Percentiles rank a stretch among this genome's conserved stretches.
These are phyloP conservation scores for Hydnomerulius pinastri DNA, from an alignment of 768 basidiomycete species.

Conservation along the genomic window DNA sequence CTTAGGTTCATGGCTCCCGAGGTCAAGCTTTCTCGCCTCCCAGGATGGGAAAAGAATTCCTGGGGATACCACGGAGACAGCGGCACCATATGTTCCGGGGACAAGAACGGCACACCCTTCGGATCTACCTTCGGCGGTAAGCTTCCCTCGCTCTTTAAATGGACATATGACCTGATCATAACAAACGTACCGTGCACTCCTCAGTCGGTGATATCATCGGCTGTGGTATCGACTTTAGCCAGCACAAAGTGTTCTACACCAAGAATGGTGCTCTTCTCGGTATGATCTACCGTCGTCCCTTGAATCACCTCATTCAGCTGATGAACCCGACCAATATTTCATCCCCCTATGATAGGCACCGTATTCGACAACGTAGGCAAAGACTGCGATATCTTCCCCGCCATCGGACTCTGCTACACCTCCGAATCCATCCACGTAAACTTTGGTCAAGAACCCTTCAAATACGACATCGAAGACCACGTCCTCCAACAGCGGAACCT, in stretches of 20 bases:
- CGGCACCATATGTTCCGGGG: conserved; percentile 73
- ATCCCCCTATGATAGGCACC: conserved; percentile 43
- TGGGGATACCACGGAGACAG: conserved; percentile 97
- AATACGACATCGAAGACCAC: conserved; percentile 87
- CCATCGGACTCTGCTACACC: conserved; percentile 83
- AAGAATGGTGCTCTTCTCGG: conserved; percentile 81
- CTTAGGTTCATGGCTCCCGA: conserved; percentile 67
- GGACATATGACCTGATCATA: neutral
- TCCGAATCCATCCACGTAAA: conserved; percentile 83
- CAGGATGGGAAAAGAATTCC: conserved; percentile 83
- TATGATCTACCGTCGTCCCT: conserved; percentile 28
- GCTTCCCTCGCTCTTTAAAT: conserved; percentile 27
- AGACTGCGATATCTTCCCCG: conserved; percentile 72
- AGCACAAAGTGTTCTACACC: conserved; percentile 82
- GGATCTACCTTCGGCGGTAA: conserved; percentile 81
- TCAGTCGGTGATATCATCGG: conserved; percentile 87
- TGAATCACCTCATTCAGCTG: conserved; percentile 6
- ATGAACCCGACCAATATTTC: conserved; percentile 12
- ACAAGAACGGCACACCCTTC: conserved; percentile 70
- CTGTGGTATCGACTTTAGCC: conserved; percentile 89
- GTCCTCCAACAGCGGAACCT: conserved; percentile 68
- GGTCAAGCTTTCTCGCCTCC: conserved; percentile 71
- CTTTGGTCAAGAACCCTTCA: conserved; percentile 85
- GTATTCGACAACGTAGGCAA: conserved; percentile 75
- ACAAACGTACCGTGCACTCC: conserved; percentile 7